Evolutionary conservation across 1,284 basidiomycete species (phyloP), one percentile per base, ranked within the genome.

Genomic region (Boletus sp.): DNA sequence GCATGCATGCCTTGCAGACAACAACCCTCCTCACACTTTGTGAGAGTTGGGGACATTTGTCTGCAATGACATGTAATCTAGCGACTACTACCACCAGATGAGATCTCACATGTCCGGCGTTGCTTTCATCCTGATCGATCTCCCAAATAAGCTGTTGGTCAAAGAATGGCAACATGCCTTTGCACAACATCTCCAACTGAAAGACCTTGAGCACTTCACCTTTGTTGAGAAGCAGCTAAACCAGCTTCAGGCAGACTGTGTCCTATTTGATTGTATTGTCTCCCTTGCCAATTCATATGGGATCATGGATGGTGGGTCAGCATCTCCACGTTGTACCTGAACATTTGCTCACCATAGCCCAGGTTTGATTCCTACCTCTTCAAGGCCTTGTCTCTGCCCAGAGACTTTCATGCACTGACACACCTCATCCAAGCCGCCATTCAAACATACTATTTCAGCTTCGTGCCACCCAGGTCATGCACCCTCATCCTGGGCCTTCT

Each of bases 251-350:
- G 55, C 17, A 13, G 27, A 33, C 10, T 21, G 9, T 59, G n/a
- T 2, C n/a, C 57, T 7, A 44, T 54, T 63, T 35, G 61, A 63
- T 48, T 63, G 43, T 10, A 33, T 63, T 40, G 61, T 54, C 8
- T 63, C 61, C 7, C 61, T 55, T 6, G 61, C 51, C 17, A 64
- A 64, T 40, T 59, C 55, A 11, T 63, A 64, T 19, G 61, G 47
- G 3, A 59, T 64, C 62, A 63, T 59, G 62, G 52, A 64, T 23
- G 55, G 61, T 47, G 61, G 51, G 61, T 63, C 21, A 3, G 55
- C 55, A 53, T 44, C 38, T 19, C 37, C 10, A 37, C 37, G 5
- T 16, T 37, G 37, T 37, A 37, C 37, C 5, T 37, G 37, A 4
- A 14, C 37, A 14, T 37, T 37, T 14, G 19, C 37, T 14, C 19